Evolutionary conservation across 192 early-diverging fungal genomes (phyloP).

Genomic region (Coemansia sp.): DNA sequence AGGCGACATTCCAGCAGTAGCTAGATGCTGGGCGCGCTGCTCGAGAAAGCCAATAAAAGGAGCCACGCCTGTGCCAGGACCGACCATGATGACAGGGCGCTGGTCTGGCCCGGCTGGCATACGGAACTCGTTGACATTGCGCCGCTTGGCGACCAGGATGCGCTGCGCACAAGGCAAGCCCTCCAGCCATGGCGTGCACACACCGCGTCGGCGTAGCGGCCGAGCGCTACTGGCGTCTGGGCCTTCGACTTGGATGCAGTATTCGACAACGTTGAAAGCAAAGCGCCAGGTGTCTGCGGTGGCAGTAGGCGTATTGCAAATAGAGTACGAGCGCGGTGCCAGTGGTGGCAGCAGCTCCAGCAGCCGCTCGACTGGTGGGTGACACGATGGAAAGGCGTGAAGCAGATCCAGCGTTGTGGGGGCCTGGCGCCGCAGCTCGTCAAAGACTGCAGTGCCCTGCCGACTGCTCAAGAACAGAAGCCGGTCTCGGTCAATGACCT

Average conservation of each 20-base stretch:
- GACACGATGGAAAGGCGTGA: constrained; percentile 73
- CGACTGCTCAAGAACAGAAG: constrained; percentile 80
- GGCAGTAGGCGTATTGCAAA: constrained; percentile 69
- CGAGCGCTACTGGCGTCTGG: background rate
- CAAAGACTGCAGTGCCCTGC: constrained; percentile 70
- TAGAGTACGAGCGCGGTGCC: constrained; percentile 87
- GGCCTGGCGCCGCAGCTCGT: constrained; percentile 63
- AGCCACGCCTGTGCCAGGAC: constrained; percentile 94
- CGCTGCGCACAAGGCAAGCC: constrained; percentile 42
- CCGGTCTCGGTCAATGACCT: constrained; percentile 70
- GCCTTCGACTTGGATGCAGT: constrained; percentile 50
- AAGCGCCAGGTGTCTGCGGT: constrained; percentile 59
- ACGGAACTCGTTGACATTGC: constrained; percentile 65
- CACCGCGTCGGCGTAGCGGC: constrained; percentile 54
- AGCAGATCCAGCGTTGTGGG: constrained; percentile 84
- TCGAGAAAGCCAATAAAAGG: constrained; percentile 90
- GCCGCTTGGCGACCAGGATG: constrained; percentile 61
- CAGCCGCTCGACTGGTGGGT: constrained; percentile 65
- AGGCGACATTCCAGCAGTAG: constrained; percentile 30
- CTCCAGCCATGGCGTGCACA: constrained; percentile 86
- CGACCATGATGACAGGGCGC: constrained; percentile 81
- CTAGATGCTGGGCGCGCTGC: constrained; percentile 63
- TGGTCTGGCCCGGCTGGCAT: constrained; percentile 57
- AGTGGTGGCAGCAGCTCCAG: constrained; percentile 79
- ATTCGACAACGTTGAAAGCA: constrained; percentile 89